Percentiles rank a stretch among this genome's conserved stretches.
Evolutionary conservation across 306 rosid genomes (phyloP).

Genomic region (Castanea mollissima): DNA sequence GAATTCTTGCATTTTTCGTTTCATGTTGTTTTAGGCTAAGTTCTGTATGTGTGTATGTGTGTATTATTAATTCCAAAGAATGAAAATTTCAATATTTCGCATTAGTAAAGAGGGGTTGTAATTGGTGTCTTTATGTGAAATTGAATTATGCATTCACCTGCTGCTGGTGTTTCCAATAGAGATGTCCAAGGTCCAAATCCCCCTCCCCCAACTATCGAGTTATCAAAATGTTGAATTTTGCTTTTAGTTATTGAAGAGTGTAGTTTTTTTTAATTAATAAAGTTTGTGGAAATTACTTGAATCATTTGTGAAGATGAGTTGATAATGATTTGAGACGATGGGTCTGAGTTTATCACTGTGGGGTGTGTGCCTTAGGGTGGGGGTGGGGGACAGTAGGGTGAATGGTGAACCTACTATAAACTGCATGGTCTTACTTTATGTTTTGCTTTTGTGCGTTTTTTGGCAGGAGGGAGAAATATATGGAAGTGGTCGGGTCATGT

Average conservation of each 20-base stretch:
- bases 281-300: not conserved
- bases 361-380: too few species aligned
- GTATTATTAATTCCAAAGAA: too few species aligned
- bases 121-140: not conserved
- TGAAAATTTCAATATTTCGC: not conserved
- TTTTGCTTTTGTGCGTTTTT: slow-evolving; percentile 8
- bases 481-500: slow-evolving; percentile 49
- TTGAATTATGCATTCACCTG: not conserved
- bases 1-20: not conserved
- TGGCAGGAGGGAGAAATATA: slow-evolving; percentile 75
- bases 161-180: too few species aligned
- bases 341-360: too few species aligned
- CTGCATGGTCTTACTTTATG: not conserved
- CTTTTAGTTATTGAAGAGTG: not conserved
- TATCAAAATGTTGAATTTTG: not conserved
- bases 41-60: not conserved
- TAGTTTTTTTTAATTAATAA: not conserved
- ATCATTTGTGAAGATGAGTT: not conserved
- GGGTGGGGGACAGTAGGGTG: too few species aligned
- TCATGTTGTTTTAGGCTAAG: not conserved
- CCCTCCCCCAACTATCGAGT: too few species aligned
- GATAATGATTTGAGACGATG: not conserved
- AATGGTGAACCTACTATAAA: too few species aligned
- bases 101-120: not conserved
- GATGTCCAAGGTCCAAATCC: too few species aligned